Conservation (phyloP, 352 stramenopile species). For the Globisporangium irregulare region DNA sequence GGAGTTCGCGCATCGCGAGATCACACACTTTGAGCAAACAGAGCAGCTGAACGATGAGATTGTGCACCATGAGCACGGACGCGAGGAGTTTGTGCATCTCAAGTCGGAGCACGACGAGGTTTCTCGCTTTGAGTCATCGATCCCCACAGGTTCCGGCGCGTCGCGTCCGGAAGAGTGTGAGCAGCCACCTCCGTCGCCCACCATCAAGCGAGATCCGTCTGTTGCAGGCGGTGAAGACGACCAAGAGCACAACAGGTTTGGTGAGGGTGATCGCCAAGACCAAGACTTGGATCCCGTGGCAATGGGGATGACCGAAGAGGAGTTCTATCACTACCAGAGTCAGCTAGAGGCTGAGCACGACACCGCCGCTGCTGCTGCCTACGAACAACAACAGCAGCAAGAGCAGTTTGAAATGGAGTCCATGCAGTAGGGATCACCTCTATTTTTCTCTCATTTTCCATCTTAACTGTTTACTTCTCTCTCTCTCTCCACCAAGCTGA, state of each 20-base stretch:
- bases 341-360: conserved; percentile 10
- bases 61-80: conserved; percentile 72
- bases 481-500: conserved; percentile 2
- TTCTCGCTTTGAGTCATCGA: conserved; percentile 78
- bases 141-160: conserved; percentile 27
- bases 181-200: conserved; percentile 67
- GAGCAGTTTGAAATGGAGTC: conserved; percentile 17
- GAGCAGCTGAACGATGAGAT: conserved; percentile 84
- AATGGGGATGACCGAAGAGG: conserved; percentile 9
- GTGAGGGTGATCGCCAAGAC: neutral
- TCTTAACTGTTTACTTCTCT: neutral
- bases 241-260: conserved; percentile 4
- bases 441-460: neutral
- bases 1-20: conserved; percentile 81
- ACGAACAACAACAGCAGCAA: conserved; percentile 8
- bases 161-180: conserved; percentile 62
- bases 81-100: conserved; percentile 81
- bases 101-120: conserved; percentile 84
- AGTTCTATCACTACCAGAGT: conserved; percentile 7
- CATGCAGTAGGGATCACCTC: conserved; percentile 11
- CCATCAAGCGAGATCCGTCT: conserved; percentile 76
- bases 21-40: conserved; percentile 84
- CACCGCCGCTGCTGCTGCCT: conserved; percentile 10
- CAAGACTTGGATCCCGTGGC: neutral
- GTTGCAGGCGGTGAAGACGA: conserved; percentile 9